Conservation (phyloP, 139 green algal genomes). For the Prasinococcaceae sp. region DNA sequence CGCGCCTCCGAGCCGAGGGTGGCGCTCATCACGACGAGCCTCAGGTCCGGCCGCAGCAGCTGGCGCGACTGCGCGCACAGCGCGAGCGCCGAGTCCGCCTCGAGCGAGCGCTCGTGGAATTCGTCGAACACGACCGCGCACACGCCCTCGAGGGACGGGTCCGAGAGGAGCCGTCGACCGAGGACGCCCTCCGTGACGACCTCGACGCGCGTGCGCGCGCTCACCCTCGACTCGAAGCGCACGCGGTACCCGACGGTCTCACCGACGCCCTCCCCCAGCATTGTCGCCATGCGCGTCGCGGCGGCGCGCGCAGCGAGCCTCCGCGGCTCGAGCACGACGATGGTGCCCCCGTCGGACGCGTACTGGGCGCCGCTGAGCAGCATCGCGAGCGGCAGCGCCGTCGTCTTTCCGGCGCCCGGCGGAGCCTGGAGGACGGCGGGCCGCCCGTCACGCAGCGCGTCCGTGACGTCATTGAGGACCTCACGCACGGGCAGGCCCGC, state of each 20-base stretch:
- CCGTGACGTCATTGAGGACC: no score
- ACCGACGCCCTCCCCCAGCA: slow-evolving; percentile 34
- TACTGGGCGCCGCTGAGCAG: slow-evolving; percentile 27
- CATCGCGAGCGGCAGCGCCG: slow-evolving; percentile 40
- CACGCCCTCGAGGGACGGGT: slow-evolving; percentile 31
- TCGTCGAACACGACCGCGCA: slow-evolving; percentile 31
- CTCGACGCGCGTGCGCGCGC: slow-evolving; percentile 28
- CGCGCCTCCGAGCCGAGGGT: slow-evolving; percentile 38
- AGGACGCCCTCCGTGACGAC: slow-evolving; percentile 50
- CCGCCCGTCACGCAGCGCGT: no score
- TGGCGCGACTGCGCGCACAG: slow-evolving; percentile 33
- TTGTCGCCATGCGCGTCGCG: slow-evolving; percentile 38
- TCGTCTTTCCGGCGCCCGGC: slow-evolving; percentile 55
- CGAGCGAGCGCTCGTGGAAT: slow-evolving; percentile 49
- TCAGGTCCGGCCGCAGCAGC: slow-evolving; percentile 21
- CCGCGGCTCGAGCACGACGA: slow-evolving; percentile 41
- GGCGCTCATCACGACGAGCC: slow-evolving; percentile 46
- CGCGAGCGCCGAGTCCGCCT: slow-evolving; percentile 40
- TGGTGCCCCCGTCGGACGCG: background rate
- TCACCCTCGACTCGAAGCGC: slow-evolving; percentile 29
- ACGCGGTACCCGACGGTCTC: slow-evolving; percentile 31
- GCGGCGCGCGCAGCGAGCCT: slow-evolving; percentile 47
- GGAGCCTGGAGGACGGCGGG: slow-evolving; percentile 37
- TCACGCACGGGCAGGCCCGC: no score
- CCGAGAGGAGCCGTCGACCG: slow-evolving; percentile 32